Conservation (phyloP, 441 rosid genomes). For the Cnidoscolus chayamansa region DNA sequence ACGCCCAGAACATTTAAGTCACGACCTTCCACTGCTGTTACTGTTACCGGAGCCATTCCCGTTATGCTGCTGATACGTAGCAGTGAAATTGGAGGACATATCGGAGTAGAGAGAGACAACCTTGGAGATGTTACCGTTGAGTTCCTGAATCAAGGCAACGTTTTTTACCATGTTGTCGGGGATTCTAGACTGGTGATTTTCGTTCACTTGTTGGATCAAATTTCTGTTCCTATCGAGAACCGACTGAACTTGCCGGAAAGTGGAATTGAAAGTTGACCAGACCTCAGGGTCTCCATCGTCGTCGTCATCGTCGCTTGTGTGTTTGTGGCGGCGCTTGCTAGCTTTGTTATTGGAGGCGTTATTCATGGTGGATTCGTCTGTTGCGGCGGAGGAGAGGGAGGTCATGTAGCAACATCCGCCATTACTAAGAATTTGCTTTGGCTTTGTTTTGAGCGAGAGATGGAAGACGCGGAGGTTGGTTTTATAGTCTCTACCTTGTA, state of each 20-base stretch:
- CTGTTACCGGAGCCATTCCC: constrained; percentile 10
- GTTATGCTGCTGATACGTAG: constrained; percentile 29
- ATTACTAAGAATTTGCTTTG: background rate
- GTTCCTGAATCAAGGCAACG: constrained; percentile 78
- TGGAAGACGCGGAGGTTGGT: too few relatives aligned
- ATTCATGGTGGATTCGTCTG: constrained; percentile 34
- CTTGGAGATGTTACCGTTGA: constrained; percentile 78
- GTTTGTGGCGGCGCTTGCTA: constrained; percentile 25
- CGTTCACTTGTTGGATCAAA: constrained; percentile 82
- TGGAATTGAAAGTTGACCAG: constrained; percentile 52
- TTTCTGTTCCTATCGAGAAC: constrained; percentile 77
- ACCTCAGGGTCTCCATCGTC: constrained; percentile 52
- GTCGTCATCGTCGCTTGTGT: constrained; percentile 17
- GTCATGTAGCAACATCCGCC: constrained; percentile 3
- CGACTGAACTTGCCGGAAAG: constrained; percentile 63
- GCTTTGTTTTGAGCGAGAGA: too few relatives aligned
- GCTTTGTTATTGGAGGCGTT: constrained; percentile 17
- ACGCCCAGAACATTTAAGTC: background rate
- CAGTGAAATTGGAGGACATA: constrained; percentile 49
- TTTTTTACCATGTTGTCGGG: constrained; percentile 86
- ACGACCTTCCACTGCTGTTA: constrained; percentile 19
- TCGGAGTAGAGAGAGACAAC: constrained; percentile 78
- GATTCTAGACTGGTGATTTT: constrained; percentile 75
- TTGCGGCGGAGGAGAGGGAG: constrained; percentile 20
- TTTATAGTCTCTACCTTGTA: too few relatives aligned